Conservation (phyloP, 139 green algal species). For the Ettlia oleoabundans region DNA sequence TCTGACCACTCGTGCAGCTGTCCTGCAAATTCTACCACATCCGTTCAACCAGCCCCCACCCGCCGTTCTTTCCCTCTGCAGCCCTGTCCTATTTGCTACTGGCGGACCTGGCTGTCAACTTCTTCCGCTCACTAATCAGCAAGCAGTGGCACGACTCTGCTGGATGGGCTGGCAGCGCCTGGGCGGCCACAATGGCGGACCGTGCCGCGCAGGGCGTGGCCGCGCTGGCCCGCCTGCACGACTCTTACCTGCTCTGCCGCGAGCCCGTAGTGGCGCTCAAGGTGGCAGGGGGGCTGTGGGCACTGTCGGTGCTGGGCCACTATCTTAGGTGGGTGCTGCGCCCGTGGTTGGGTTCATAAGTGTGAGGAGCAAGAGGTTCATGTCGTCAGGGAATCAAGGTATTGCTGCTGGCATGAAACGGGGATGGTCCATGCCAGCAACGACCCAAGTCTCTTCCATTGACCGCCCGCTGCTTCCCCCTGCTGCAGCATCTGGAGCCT, state of each 20-base stretch:
- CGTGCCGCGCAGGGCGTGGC: not conserved
- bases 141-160: slow-evolving; percentile 16
- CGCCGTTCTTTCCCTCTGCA: not conserved
- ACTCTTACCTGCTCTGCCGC: slow-evolving; percentile 31
- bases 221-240: slow-evolving; percentile 17
- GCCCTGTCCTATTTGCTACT: slow-evolving; percentile 38
- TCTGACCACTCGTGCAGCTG: too few relatives aligned
- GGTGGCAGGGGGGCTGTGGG: slow-evolving; percentile 33
- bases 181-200: not conserved
- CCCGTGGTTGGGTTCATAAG: too few relatives aligned
- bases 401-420: not conserved
- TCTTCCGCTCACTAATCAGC: slow-evolving; percentile 30
- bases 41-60: not conserved
- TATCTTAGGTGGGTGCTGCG: slow-evolving; percentile 30
- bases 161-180: not conserved
- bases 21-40: too few relatives aligned
- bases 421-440: not conserved
- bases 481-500: slow-evolving; percentile 40
- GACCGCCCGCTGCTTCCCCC: not conserved
- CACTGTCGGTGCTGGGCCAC: slow-evolving; percentile 29
- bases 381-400: too few relatives aligned
- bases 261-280: slow-evolving; percentile 39
- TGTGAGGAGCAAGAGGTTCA: too few relatives aligned
- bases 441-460: not conserved
- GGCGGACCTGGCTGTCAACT: slow-evolving; percentile 43